Base-by-base conservation (phyloP, 2,329 filamentous ascomycete genomes). In the Colletotrichum tropicale region DNA sequence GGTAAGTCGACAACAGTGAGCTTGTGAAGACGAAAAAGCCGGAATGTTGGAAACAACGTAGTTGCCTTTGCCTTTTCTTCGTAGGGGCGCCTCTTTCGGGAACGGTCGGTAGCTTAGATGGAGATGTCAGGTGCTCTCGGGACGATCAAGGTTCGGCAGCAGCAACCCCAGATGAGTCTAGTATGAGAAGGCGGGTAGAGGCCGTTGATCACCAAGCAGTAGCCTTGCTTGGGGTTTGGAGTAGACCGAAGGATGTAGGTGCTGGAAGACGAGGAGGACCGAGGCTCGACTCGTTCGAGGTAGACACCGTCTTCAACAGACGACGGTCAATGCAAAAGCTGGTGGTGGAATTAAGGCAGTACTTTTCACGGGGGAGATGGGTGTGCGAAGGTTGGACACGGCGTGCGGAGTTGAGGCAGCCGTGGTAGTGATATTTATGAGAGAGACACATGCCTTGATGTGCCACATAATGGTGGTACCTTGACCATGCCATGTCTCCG, bases 91-190 rank as follows among this genome's bases (percentile, higher is more conserved):
- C 12, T 73, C 38, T 58, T 64, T 73, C 71, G 61, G 72, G 62
- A 62, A 58, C 64, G 56, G 55, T 62, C 36, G 72, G 55, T 66
- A 67, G 69, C 30, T 66, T 61, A 43, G 16, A 15, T 55, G 34
- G 28, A 65, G 62, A 75, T 65, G 73, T 75, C 73, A 73, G 73
- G 73, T 75, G 73, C 64, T 62, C 70, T 67, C 64, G 70, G 62
- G 30, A 18, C 55, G 36, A 66, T 66, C 61, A 55, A 75, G 38
- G 34, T 73, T 60, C 34, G 38, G 70, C 64, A 65, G 73, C 52
- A 65, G 56, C 58, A 52, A 48, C 26, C 21, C 64, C 15, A 73
- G 73, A 18, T 38, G 34, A 64, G 73, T 26, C 64, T 68, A 75
- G 73, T 34, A 21, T 26, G 28, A 43, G 56, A 67, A 34, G 62